Conservation (phyloP, 768 basidiomycete species). For the Tricholoma hemisulphureum region DNA sequence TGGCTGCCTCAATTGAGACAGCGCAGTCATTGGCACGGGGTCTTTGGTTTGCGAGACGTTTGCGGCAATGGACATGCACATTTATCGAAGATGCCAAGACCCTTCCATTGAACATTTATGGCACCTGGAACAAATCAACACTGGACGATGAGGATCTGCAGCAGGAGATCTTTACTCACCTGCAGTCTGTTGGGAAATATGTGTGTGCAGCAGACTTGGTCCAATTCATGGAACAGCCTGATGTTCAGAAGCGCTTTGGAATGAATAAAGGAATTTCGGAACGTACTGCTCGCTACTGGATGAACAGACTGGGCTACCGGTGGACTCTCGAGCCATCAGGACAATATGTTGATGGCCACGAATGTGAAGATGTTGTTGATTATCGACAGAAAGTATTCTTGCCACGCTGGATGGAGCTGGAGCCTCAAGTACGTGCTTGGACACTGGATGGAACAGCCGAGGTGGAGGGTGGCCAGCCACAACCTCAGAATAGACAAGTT, state of each 20-base stretch:
- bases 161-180: not conserved
- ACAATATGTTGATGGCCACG: conserved; percentile 36
- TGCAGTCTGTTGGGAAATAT: conserved; percentile 3
- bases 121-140: not conserved
- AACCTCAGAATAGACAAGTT: conserved; percentile 1
- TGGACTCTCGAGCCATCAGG: conserved; percentile 25
- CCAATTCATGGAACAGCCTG: conserved; percentile 2
- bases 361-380: conserved; percentile 31
- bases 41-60: conserved; percentile 3
- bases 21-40: not conserved
- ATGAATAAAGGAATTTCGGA: conserved; percentile 15
- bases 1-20: not conserved
- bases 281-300: conserved; percentile 30
- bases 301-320: conserved; percentile 27
- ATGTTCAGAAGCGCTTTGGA: conserved; percentile 2
- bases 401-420: conserved; percentile 14
- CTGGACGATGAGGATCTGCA: not conserved
- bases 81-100: not conserved
- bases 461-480: not conserved
- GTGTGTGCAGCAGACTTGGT: conserved; percentile 10
- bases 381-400: conserved; percentile 28
- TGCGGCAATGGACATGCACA: not conserved
- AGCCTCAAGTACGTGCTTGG: conserved; percentile 9
- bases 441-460: conserved; percentile 7
- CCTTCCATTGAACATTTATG: not conserved